Evolutionary conservation across 2,329 filamentous ascomycete genomes (phyloP).

Genomic region (Aspergillus tanneri): DNA sequence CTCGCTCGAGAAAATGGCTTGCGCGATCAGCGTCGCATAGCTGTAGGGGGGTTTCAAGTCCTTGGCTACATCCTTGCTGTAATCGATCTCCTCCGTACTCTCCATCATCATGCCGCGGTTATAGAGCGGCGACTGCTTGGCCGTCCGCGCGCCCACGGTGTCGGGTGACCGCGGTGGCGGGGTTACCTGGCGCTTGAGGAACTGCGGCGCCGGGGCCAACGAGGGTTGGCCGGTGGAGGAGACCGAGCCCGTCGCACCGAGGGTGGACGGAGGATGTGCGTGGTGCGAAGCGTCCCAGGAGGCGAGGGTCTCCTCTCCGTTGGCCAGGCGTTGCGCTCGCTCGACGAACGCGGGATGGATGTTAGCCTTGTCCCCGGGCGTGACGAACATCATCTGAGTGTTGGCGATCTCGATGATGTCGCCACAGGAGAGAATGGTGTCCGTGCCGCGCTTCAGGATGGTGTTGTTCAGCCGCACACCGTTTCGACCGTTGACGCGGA

Average conservation of each 20-base stretch:
- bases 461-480: slow-evolving; percentile 80
- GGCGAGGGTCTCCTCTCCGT: slow-evolving; percentile 39
- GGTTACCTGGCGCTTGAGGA: slow-evolving; percentile 45
- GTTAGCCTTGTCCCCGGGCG: slow-evolving; percentile 71
- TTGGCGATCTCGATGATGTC: slow-evolving; percentile 89
- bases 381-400: slow-evolving; percentile 97
- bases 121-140: slow-evolving; percentile 50
- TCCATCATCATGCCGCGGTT: slow-evolving; percentile 55
- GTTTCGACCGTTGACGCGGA: slow-evolving; percentile 87
- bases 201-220: slow-evolving; percentile 45
- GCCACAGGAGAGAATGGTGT: slow-evolving; percentile 72
- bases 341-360: slow-evolving; percentile 70
- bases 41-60: slow-evolving; percentile 95
- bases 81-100: slow-evolving; percentile 54
- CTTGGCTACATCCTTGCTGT: slow-evolving; percentile 75
- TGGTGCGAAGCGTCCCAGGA: slow-evolving; percentile 40
- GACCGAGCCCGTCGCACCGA: slow-evolving; percentile 21
- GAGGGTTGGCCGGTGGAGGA: slow-evolving; percentile 33
- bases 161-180: slow-evolving; percentile 43
- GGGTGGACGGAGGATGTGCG: slow-evolving; percentile 36
- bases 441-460: slow-evolving; percentile 65
- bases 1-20: slow-evolving; percentile 82
- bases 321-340: slow-evolving; percentile 56
- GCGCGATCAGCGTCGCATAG: slow-evolving; percentile 94
- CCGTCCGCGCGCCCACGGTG: slow-evolving; percentile 39